These are phyloP conservation scores for Liriodendron chinense DNA, from an alignment of 164 flowering plant species.

Conservation along the genomic window DNA sequence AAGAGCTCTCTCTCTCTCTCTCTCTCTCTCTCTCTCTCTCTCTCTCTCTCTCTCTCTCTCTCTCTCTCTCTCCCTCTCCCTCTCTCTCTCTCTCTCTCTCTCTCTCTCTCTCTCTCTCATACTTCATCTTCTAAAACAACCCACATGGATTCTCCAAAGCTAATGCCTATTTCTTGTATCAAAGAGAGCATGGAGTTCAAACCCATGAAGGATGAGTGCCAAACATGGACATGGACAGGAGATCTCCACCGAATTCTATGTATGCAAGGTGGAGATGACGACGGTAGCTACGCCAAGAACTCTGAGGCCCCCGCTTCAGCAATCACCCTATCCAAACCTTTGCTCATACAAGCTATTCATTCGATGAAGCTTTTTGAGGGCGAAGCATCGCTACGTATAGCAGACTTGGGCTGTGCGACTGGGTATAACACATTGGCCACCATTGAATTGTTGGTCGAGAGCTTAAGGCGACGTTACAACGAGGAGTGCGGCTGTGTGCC, in stretches of 20 bases:
- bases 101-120: neutral
- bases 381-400: slow-evolving; percentile 28
- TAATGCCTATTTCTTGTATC: slow-evolving; percentile 1
- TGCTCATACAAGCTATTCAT: slow-evolving; percentile 26
- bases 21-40: slow-evolving; percentile 6
- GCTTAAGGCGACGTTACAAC: slow-evolving; percentile 16
- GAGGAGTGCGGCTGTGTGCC: slow-evolving; percentile 20
- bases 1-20: neutral
- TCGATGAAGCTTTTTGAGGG: slow-evolving; percentile 27
- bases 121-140: neutral
- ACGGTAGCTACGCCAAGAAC: slow-evolving; percentile 41
- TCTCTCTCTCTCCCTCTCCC: neutral
- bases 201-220: slow-evolving; percentile 4
- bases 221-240: slow-evolving; percentile 10
- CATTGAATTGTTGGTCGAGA: slow-evolving; percentile 30
- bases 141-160: slow-evolving; percentile 6
- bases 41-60: slow-evolving; percentile 13
- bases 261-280: slow-evolving; percentile 47
- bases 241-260: slow-evolving; percentile 37
- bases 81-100: slow-evolving; percentile 10
- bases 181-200: slow-evolving; percentile 10
- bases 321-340: slow-evolving; percentile 30
- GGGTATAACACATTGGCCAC: slow-evolving; percentile 45
- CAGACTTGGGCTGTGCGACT: slow-evolving; percentile 50
- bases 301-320: slow-evolving; percentile 36